phyloP scores from a whole-genome alignment of 1,139 yeast genomes.

The Pichia sp. region DNA sequence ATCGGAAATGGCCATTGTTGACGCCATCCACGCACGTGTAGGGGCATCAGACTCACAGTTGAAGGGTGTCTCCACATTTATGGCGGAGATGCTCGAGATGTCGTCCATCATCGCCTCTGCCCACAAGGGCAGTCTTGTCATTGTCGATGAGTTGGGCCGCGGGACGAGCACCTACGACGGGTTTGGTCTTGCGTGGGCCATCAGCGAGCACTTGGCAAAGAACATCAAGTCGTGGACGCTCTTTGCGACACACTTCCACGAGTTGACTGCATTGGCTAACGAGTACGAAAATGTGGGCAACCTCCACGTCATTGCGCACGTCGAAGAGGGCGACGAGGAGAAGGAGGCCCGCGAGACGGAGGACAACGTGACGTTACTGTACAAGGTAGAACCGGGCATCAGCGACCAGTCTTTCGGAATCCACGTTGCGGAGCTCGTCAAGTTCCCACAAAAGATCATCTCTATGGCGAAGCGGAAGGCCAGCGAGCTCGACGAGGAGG shows the following conservation, averaged over 20 bases:
- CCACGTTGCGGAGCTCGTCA: conserved; percentile 93
- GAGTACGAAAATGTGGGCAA: conserved; percentile 63
- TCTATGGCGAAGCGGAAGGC: conserved; percentile 96
- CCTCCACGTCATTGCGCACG: conserved; percentile 91
- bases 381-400: conserved; percentile 88
- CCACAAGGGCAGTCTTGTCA: conserved; percentile 74
- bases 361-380: conserved; percentile 80
- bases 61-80: conserved; percentile 93
- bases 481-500: conserved; percentile 70
- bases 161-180: conserved; percentile 98
- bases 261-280: conserved; percentile 73
- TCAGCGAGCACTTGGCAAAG: conserved; percentile 76
- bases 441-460: conserved; percentile 83
- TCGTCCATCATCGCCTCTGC: conserved; percentile 88
- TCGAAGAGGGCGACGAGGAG: conserved; percentile 41
- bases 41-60: conserved; percentile 98
- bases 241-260: conserved; percentile 98
- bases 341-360: conserved; percentile 27
- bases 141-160: conserved; percentile 92
- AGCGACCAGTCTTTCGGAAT: conserved; percentile 96
- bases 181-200: conserved; percentile 96
- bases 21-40: conserved; percentile 91
- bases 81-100: conserved; percentile 98
- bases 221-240: conserved; percentile 72
- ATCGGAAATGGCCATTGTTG: conserved; percentile 79